Base-by-base conservation (phyloP, 2,329 filamentous ascomycete genomes). In the Neonectria faginata region DNA sequence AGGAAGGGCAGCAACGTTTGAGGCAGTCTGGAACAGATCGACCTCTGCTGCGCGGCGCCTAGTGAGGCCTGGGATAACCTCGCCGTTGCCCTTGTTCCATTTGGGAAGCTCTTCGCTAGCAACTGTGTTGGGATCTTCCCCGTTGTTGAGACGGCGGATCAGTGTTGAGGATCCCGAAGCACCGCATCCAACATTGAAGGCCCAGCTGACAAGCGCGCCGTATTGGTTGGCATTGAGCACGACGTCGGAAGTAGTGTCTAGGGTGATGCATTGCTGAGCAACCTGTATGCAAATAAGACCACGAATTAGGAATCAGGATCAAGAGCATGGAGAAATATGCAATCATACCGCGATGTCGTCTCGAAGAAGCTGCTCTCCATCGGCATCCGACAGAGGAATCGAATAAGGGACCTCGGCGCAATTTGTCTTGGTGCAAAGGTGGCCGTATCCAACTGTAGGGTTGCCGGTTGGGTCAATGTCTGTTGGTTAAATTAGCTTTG, bases 371-470 rank as follows among this genome's bases (percentile, higher is more conserved):
- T 75, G 73, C 48, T 79, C 76, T 22, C 80, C 84, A 25, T 80
- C 76, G 1, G 72, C 71, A 29, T 79, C 67, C 3, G 78, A 81
- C 16, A 86, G 73, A 0, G 84, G 84, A 64, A 85, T 82, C 0
- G 74, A 62, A 70, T 83, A 85, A 9, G 74, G 71, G 29, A 86
- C 79, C 36, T 86, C 84, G 1, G 77, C 69, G 73, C 83, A 86
- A 12, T 70, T 74, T 8, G 73, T 65, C 9, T 79, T 75, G 36
- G 71, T 63, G 74, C 84, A 86, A 10, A 83, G 76, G 68, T 86
- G 84, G 16, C 84, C 84, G 65, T 85, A 85, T 3, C 84, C 84
- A 0, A 86, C 80, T 4, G 82, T 86, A 0, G 82, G 81, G 27
- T 81, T 74, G 29, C 83, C 83, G 48, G 79, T 78, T 18, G 82